Evolutionary conservation across 192 early-diverging fungal species (phyloP).

Genomic region (Oehlia diaphana): DNA sequence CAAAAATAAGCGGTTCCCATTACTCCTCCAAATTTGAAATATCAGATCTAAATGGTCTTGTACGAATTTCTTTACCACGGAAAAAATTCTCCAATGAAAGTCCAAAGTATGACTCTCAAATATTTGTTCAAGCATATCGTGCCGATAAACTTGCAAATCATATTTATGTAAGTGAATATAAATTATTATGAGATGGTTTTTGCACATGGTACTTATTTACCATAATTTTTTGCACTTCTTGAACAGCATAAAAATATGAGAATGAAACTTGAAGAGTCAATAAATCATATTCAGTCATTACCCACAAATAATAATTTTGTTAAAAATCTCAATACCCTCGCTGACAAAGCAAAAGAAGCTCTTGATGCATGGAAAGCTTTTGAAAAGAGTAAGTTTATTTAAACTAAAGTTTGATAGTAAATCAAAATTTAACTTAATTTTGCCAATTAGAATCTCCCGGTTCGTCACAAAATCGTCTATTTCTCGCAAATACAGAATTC

Average conservation of each 20-base stretch:
- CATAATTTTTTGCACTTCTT: slow-evolving; percentile 11
- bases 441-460: background rate
- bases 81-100: background rate
- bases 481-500: background rate
- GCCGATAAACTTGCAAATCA: background rate
- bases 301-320: background rate
- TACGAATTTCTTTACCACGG: background rate
- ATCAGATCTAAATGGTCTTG: background rate
- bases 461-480: slow-evolving; percentile 13
- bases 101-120: background rate
- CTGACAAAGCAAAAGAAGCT: background rate
- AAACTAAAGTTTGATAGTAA: slow-evolving; percentile 2
- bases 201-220: background rate
- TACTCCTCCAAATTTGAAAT: slow-evolving; percentile 8
- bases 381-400: slow-evolving; percentile 22
- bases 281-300: background rate
- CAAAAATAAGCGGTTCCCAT: slow-evolving; percentile 8
- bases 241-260: slow-evolving; percentile 1
- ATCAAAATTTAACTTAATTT: slow-evolving; percentile 22
- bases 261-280: background rate
- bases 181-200: slow-evolving; percentile 1
- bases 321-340: background rate
- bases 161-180: slow-evolving; percentile 21
- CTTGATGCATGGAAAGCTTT: background rate
- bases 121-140: background rate